phyloP scores from a whole-genome alignment of 169 alveolate species.

The Plasmodium vivax region DNA sequence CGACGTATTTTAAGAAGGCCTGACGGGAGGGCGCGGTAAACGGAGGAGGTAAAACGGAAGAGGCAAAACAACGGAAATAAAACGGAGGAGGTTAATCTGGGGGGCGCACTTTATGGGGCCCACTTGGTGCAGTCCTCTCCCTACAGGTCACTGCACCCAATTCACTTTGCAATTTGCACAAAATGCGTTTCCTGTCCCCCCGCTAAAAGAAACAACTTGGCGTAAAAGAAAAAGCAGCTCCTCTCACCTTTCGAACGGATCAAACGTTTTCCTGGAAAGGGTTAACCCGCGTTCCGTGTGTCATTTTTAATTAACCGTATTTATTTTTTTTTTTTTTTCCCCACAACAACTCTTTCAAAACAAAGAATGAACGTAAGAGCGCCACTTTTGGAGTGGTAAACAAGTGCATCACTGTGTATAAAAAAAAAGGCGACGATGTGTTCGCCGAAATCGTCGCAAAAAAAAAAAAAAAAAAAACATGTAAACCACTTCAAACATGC shows the following conservation, averaged over 20 bases:
- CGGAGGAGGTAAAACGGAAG: too few relatives aligned
- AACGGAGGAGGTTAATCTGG: neutral
- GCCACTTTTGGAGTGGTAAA: neutral
- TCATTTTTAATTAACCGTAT: neutral
- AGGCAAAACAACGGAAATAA: too few relatives aligned
- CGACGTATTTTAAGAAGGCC: conserved; percentile 51
- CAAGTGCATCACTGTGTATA: neutral
- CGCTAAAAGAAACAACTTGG: neutral
- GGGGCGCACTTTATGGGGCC: neutral
- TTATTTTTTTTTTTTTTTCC: neutral
- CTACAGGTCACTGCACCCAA: neutral
- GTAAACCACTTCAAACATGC: neutral
- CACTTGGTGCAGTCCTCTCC: neutral
- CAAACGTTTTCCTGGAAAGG: neutral
- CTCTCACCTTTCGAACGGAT: neutral
- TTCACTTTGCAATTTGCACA: neutral
- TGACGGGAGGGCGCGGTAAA: neutral
- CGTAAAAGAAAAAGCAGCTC: neutral
- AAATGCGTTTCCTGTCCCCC: neutral
- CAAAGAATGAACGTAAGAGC: neutral
- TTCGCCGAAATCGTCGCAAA: neutral
- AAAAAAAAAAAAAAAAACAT: neutral
- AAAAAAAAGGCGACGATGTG: neutral
- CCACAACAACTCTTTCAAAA: neutral
- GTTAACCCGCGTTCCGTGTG: neutral